Percentiles rank a stretch among this genome's conserved stretches.
Conservation (phyloP, 108 stramenopile species). For the Bacterosira constricta region DNA sequence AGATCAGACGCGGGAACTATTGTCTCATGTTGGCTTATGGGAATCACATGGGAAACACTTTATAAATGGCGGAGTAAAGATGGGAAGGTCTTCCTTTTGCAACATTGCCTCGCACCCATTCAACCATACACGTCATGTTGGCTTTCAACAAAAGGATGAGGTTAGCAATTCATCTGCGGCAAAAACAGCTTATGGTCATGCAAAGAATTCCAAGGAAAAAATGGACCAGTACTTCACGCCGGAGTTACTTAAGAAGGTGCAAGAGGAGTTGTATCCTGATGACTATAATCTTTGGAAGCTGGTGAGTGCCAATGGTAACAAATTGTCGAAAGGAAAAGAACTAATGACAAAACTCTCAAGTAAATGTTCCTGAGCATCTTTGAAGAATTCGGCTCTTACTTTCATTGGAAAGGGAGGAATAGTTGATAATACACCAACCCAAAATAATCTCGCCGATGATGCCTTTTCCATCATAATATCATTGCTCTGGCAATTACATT, state of each 20-base stretch:
- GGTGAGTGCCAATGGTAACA: conserved; percentile 7
- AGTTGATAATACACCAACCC: no score
- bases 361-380: neutral
- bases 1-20: conserved; percentile 46
- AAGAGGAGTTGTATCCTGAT: conserved; percentile 21
- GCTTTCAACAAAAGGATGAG: conserved; percentile 29
- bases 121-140: conserved; percentile 3
- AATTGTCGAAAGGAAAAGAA: conserved; percentile 22
- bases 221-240: conserved; percentile 30
- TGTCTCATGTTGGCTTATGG: conserved; percentile 57
- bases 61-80: conserved; percentile 14
- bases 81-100: neutral
- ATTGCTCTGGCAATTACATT: no score
- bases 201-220: conserved; percentile 22
- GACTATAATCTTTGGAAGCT: conserved; percentile 23
- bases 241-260: conserved; percentile 26
- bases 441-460: no score
- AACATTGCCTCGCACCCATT: neutral
- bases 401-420: no score
- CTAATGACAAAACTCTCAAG: conserved; percentile 22
- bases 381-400: no score
- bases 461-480: no score
- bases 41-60: conserved; percentile 52
- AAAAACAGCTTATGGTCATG: conserved; percentile 31
- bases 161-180: neutral